Evolutionary conservation across 2,329 filamentous ascomycete genomes (phyloP), one percentile per base, ranked within the genome.

Genomic region (Botrytis pseudocinerea): DNA sequence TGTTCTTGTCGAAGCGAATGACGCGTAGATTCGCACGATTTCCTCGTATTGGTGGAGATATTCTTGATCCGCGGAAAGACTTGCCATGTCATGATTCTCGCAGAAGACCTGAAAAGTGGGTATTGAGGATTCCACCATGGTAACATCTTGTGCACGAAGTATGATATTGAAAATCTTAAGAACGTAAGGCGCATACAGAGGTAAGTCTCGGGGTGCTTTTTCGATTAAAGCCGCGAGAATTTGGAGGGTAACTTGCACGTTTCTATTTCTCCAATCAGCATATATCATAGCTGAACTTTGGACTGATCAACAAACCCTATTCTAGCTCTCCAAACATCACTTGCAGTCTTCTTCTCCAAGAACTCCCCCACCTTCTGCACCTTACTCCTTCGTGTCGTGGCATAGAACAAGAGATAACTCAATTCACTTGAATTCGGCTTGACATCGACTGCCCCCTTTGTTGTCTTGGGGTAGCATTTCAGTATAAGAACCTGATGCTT

Each of bases 401-500:
- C 94, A 85, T 99, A 98, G 87, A 97, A 98, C 71, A 98, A 90
- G 76, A 99, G 89, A 82, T 98, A 98, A 83, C 94, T 97, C 76
- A 99, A 89, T 86, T 99, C 96, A 84, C 94, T 97, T 77, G 94
- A 94, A 83, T 98, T 98, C 62, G 96, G 95, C 84, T 95, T 97
- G 80, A 97, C 94, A 80, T 97, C 94, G 81, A 95, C 92, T 75
- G 93, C 91, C 69, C 93, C 94, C 84, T 98, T 98, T 77, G 93
- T 93, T 76, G 93, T 95, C 78, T 92, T 92, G 59, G 96, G 96
- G 83, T 98, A 99, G 86, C 95, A 98, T 85, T 97, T 98, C 77
- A 98, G 89, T 77, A 98, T 92, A 75, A 98, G 87, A 78, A 98
- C 93, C 87, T 98, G 95, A 85, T 99, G 96, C 86, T 98, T 98